phyloP scores from a whole-genome alignment of 495 filamentous ascomycete genomes.

The Penicillium desertorum region DNA sequence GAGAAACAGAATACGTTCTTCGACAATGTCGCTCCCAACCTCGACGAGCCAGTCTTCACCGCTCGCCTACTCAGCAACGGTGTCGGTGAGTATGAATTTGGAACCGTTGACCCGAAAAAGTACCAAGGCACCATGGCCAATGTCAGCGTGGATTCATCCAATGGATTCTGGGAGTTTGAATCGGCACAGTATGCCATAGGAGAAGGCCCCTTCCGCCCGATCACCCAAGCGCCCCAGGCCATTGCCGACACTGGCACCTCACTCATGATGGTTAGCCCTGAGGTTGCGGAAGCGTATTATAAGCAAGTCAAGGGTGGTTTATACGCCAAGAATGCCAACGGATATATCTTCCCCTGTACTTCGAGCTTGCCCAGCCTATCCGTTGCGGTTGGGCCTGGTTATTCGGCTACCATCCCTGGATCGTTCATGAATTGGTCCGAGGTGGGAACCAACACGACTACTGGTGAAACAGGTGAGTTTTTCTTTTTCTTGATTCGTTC shows the following conservation, averaged over 20 bases:
- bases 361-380: conserved; percentile 62
- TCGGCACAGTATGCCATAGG: conserved; percentile 59
- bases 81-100: conserved; percentile 75
- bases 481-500: neutral
- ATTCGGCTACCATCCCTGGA: conserved; percentile 65
- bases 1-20: conserved; percentile 75
- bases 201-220: conserved; percentile 33
- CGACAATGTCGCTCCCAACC: conserved; percentile 63
- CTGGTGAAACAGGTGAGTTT: conserved; percentile 40
- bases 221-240: conserved; percentile 37
- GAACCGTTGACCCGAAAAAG: conserved; percentile 63
- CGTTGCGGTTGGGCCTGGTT: conserved; percentile 60
- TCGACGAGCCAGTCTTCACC: conserved; percentile 71
- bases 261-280: conserved; percentile 65
- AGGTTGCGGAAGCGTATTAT: conserved; percentile 63
- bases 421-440: conserved; percentile 63
- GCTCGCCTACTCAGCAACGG: conserved; percentile 61
- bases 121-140: conserved; percentile 65
- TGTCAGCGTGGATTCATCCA: conserved; percentile 58
- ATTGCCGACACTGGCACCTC: conserved; percentile 76
- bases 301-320: conserved; percentile 55
- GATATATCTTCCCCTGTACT: conserved; percentile 66
- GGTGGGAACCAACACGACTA: conserved; percentile 47
- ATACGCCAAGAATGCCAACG: conserved; percentile 49
- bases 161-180: conserved; percentile 76